A percentile compares a stretch with the other conserved stretches of the same genome.
phyloP scores from a whole-genome alignment of 768 basidiomycete species.

The Mycena leptocephala region DNA sequence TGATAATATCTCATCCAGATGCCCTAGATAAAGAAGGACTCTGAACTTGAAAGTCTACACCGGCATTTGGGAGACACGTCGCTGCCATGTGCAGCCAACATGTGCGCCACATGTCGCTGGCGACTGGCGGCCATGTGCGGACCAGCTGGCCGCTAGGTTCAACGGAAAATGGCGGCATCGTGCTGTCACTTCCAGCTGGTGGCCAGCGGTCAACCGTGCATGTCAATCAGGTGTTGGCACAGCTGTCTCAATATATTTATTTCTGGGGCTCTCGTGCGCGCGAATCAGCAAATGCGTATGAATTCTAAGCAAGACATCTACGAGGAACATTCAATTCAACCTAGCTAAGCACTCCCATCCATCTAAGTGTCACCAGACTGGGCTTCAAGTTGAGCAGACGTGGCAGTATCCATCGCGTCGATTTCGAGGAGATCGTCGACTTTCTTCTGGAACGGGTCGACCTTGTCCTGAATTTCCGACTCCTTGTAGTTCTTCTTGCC shows the following conservation, averaged over 20 bases:
- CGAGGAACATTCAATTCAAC: not conserved
- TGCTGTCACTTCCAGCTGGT: not conserved
- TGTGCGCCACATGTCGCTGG: not conserved
- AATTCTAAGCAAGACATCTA: conserved; percentile 1
- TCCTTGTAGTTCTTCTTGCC: not conserved
- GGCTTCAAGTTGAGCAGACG: not conserved
- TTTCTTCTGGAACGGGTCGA: not conserved
- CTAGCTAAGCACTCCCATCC: not conserved
- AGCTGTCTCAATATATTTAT: not conserved
- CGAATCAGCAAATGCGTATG: not conserved
- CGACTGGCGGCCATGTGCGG: not conserved
- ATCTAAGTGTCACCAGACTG: not conserved
- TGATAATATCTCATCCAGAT: too few species aligned
- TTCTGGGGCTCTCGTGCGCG: not conserved
- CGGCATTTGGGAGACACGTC: not conserved
- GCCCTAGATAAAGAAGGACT: too few species aligned
- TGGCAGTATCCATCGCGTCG: not conserved
- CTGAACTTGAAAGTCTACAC: not conserved
- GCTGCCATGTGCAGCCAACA: not conserved
- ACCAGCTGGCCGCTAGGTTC: not conserved
- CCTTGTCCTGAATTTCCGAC: not conserved
- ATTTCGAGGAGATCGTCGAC: not conserved
- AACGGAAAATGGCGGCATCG: not conserved
- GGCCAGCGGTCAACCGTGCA: not conserved
- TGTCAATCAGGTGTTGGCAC: not conserved